Conservation (phyloP, 331 rosid species). For the Pyrus hybrid region DNA sequence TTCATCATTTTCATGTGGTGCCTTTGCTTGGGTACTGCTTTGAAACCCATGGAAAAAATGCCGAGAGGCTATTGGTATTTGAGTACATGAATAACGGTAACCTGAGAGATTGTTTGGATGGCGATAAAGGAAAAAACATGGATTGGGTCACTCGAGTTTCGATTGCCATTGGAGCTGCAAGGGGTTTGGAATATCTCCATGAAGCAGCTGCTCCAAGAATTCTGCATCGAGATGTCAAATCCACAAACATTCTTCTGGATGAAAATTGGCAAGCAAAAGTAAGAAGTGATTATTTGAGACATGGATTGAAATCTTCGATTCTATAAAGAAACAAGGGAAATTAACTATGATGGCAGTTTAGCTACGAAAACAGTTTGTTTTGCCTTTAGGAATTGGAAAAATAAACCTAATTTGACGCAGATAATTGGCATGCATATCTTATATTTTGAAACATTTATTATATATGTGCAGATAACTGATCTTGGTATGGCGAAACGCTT, state of each 20-base stretch:
- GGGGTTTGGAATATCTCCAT: conserved; percentile 95
- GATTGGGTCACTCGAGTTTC: conserved; percentile 75
- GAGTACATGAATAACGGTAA: conserved; percentile 80
- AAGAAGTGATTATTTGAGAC: conserved; percentile 17
- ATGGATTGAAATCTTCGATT: not conserved
- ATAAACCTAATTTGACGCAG: not conserved
- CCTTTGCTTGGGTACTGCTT: conserved; percentile 88
- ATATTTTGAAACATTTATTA: not conserved
- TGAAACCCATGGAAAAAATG: conserved; percentile 61
- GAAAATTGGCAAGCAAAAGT: conserved; percentile 81
- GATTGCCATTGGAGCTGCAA: conserved; percentile 93
- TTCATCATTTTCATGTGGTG: conserved; percentile 89
- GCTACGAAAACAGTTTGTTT: not conserved
- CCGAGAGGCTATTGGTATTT: conserved; percentile 74
- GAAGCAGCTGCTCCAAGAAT: conserved; percentile 98
- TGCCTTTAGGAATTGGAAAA: not conserved
- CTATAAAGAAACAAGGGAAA: not conserved
- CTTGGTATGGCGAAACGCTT: conserved; percentile 90
- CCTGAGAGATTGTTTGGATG: conserved; percentile 83
- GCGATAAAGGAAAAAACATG: conserved; percentile 37
- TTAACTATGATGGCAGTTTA: too few relatives aligned
- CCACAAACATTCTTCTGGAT: conserved; percentile 93
- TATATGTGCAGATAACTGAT: conserved; percentile 69
- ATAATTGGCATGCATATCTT: not conserved
- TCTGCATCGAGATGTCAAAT: conserved; percentile 91